Evolutionary conservation across 371 early-diverging fungal species (phyloP).

Genomic region (Umbelopsis sp.): DNA sequence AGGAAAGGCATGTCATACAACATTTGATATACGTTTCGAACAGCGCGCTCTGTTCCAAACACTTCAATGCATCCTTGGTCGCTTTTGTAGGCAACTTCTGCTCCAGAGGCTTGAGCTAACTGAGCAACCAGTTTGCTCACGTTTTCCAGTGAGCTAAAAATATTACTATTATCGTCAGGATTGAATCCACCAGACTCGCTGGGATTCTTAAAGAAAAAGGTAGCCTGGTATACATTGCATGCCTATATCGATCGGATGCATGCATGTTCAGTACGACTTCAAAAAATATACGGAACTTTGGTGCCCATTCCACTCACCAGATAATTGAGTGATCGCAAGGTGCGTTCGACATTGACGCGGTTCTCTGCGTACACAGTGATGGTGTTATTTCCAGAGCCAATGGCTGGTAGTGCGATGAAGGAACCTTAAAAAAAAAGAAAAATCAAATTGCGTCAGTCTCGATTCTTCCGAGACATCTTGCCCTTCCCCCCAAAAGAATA

Average conservation of each 20-base stretch:
- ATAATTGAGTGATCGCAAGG: slow-evolving; percentile 70
- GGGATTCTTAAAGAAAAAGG: slow-evolving; percentile 31
- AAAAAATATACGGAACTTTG: no score
- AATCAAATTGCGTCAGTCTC: background rate
- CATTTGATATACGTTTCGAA: slow-evolving; percentile 46
- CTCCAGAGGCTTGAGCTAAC: slow-evolving; percentile 46
- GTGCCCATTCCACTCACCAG: slow-evolving; percentile 50
- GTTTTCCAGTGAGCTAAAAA: slow-evolving; percentile 21
- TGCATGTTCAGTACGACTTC: no score
- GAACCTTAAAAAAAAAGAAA: slow-evolving; percentile 34
- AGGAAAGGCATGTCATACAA: slow-evolving; percentile 33
- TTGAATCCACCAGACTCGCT: background rate
- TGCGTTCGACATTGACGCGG: slow-evolving; percentile 73
- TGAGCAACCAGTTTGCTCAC: slow-evolving; percentile 39
- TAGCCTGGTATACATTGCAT: slow-evolving; percentile 44
- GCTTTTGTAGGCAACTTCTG: slow-evolving; percentile 44
- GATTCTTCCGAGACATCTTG: background rate
- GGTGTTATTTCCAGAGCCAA: slow-evolving; percentile 59
- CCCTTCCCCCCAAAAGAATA: slow-evolving; percentile 16
- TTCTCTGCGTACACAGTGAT: slow-evolving; percentile 71
- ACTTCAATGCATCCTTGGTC: slow-evolving; percentile 46
- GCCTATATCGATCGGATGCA: slow-evolving; percentile 23
- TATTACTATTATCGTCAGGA: background rate
- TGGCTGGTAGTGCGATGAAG: slow-evolving; percentile 62
- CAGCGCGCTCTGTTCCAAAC: slow-evolving; percentile 52